Percentiles rank a stretch among this genome's conserved stretches.
Conservation (phyloP, 2,329 filamentous ascomycete species). For the Onygena corvina region DNA sequence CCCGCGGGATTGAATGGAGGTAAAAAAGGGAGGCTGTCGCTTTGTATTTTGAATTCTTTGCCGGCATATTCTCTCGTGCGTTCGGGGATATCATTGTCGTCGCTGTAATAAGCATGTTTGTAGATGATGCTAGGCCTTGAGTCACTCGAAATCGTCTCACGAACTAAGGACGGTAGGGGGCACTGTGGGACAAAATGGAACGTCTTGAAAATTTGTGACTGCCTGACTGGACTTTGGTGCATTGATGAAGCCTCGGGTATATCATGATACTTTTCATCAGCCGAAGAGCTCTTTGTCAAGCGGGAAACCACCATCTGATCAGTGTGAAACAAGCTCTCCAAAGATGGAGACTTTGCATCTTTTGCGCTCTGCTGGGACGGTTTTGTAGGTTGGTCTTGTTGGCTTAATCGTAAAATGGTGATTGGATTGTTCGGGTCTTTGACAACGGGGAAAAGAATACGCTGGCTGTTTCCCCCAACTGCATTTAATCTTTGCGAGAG, state of each 20-base stretch:
- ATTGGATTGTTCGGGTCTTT: constrained; percentile 60
- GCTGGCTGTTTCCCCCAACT: constrained; percentile 28
- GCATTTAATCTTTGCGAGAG: constrained; percentile 21
- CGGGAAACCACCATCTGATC: too few relatives aligned
- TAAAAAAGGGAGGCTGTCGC: constrained; percentile 65
- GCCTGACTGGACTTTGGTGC: constrained; percentile 19
- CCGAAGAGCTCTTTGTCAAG: background rate
- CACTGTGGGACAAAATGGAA: constrained; percentile 19
- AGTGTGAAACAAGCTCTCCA: background rate
- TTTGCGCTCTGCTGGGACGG: constrained; percentile 23
- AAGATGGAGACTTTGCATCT: background rate
- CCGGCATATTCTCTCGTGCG: constrained; percentile 73
- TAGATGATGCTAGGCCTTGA: constrained; percentile 60
- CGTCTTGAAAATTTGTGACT: constrained; percentile 17
- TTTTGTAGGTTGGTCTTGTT: constrained; percentile 47
- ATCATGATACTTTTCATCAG: background rate
- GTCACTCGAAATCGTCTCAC: constrained; percentile 44
- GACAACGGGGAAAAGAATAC: constrained; percentile 58
- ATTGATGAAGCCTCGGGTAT: background rate
- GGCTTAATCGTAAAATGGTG: constrained; percentile 54
- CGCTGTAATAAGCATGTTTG: constrained; percentile 73
- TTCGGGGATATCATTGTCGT: constrained; percentile 69
- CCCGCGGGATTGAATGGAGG: constrained; percentile 61
- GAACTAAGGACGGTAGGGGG: constrained; percentile 35
- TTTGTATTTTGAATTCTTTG: constrained; percentile 65